Percentiles rank a stretch among this genome's conserved stretches.
These are phyloP conservation scores for Baorangia bicolor DNA, from an alignment of 768 basidiomycete genomes.

Conservation along the genomic window DNA sequence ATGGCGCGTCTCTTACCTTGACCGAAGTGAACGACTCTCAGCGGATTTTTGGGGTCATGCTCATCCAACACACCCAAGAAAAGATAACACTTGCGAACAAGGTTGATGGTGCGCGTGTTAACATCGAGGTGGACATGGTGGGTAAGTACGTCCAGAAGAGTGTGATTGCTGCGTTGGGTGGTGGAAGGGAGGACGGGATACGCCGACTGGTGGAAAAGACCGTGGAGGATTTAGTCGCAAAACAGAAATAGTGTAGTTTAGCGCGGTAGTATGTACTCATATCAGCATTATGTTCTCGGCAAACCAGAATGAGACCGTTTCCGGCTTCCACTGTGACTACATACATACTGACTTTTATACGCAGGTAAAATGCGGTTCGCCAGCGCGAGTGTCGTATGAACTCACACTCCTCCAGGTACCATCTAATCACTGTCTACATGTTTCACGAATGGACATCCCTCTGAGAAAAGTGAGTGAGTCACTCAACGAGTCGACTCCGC, in stretches of 20 bases:
- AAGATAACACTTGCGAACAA: constrained; percentile 83
- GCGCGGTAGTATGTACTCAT: too few relatives aligned
- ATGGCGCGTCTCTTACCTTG: constrained; percentile 91
- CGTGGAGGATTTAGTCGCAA: constrained; percentile 57
- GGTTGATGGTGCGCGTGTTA: constrained; percentile 74
- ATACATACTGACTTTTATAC: background rate
- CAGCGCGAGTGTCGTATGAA: background rate
- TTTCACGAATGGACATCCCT: constrained; percentile 37
- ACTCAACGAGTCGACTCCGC: background rate
- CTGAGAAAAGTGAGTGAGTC: constrained; percentile 48
- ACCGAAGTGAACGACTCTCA: constrained; percentile 68
- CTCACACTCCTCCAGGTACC: background rate
- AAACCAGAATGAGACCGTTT: constrained; percentile 6
- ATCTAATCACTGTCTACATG: background rate
- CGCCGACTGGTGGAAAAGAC: constrained; percentile 53
- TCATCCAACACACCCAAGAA: constrained; percentile 91
- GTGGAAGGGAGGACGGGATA: constrained; percentile 48
- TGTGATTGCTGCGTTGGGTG: constrained; percentile 64
- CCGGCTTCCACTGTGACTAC: constrained; percentile 6
- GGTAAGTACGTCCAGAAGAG: constrained; percentile 91
- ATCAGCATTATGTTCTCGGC: background rate
- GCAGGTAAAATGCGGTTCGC: background rate
- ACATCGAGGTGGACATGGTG: constrained; percentile 94
- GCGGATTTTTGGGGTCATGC: constrained; percentile 83
- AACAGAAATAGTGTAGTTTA: background rate